phyloP scores from a whole-genome alignment of 192 early-diverging fungal species.

The Backusella sp. region DNA sequence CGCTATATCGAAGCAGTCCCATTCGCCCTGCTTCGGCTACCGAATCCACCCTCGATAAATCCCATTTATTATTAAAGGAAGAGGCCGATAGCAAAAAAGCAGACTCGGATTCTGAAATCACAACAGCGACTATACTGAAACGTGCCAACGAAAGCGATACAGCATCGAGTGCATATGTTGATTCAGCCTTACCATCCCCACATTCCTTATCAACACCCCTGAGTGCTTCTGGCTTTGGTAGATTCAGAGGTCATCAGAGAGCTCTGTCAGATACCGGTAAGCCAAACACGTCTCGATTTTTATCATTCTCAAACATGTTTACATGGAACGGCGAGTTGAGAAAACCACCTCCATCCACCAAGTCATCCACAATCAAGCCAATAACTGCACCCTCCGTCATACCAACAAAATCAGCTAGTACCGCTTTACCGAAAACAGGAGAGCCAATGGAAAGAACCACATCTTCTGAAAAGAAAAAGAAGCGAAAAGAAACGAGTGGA shows the following conservation, averaged over 20 bases:
- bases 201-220: background rate
- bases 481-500: background rate
- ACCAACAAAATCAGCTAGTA: background rate
- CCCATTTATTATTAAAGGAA: slow-evolving; percentile 6
- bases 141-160: background rate
- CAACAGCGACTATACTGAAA: background rate
- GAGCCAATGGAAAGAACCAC: background rate
- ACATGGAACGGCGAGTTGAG: background rate
- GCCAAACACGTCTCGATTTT: slow-evolving; percentile 1
- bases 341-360: background rate
- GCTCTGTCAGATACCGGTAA: slow-evolving; percentile 12
- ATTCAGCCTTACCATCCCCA: background rate
- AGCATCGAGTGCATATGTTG: background rate
- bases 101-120: slow-evolving; percentile 15
- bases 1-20: slow-evolving; percentile 2
- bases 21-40: slow-evolving; percentile 7
- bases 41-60: background rate
- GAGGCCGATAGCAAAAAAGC: background rate
- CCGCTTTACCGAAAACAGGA: background rate
- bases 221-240: background rate
- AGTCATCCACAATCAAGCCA: background rate
- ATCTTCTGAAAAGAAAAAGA: background rate
- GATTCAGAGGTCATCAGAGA: slow-evolving; percentile 18
- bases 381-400: background rate
- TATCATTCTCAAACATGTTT: slow-evolving; percentile 22